These are phyloP conservation scores for Candida cerambycidarum DNA, from an alignment of 805 yeast genomes.

Conservation along the genomic window DNA sequence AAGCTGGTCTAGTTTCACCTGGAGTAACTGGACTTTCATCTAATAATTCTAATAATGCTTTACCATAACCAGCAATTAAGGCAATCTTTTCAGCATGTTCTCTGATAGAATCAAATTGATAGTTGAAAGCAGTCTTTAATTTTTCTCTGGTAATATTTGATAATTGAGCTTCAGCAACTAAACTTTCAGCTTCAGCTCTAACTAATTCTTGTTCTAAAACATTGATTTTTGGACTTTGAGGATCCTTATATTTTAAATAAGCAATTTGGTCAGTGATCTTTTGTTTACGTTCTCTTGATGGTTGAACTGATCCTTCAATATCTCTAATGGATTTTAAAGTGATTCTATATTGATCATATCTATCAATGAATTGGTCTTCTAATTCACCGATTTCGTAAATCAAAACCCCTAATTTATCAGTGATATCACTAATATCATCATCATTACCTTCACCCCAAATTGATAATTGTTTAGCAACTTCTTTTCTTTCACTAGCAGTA, in stretches of 20 bases:
- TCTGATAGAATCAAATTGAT: constrained; percentile 93
- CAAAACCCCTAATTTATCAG: constrained; percentile 95
- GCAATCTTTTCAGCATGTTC: constrained; percentile 96
- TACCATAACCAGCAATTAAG: constrained; percentile 97
- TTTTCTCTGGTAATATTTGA: constrained; percentile 98
- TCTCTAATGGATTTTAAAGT: constrained; percentile 92
- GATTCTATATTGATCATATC: constrained; percentile 96
- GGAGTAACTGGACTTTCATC: constrained; percentile 98
- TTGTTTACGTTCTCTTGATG: constrained; percentile 96
- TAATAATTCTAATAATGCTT: constrained; percentile 90
- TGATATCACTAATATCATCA: constrained; percentile 94
- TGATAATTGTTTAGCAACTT: constrained; percentile 95
- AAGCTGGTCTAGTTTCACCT: constrained; percentile 97
- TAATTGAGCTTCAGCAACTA: constrained; percentile 98
- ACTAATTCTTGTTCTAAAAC: constrained; percentile 97
- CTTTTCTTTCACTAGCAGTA: constrained; percentile 90
- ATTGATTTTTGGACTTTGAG: constrained; percentile 92
- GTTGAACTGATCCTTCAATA: constrained; percentile 97
- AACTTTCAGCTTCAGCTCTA: constrained; percentile 98
- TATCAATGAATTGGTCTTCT: constrained; percentile 97
- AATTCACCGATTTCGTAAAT: constrained; percentile 96
- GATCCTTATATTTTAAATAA: constrained; percentile 96
- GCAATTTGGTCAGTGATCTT: constrained; percentile 98
- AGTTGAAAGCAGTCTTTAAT: constrained; percentile 94
- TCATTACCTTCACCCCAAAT: constrained; percentile 98